Conservation (phyloP, 345 rosid genomes). For the Eucalyptus brandiana region DNA sequence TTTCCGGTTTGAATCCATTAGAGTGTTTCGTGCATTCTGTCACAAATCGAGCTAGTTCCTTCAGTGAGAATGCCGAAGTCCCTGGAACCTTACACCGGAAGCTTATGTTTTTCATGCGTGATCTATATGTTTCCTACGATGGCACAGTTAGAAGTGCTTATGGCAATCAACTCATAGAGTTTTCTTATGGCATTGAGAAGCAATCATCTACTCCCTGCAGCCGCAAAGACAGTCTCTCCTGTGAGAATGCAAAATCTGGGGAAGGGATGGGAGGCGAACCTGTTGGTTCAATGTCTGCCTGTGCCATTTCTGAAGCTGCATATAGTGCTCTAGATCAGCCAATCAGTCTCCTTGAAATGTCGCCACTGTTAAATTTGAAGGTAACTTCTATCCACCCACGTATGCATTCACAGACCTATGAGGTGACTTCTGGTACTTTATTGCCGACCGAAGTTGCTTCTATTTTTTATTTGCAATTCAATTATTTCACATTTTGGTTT, state of each 20-base stretch:
- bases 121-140: slow-evolving; percentile 59
- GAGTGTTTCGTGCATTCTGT: slow-evolving; percentile 88
- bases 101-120: slow-evolving; percentile 87
- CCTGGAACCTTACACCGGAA: slow-evolving; percentile 81
- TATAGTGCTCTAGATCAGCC: slow-evolving; percentile 97
- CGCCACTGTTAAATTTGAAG: slow-evolving; percentile 67
- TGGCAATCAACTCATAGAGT: slow-evolving; percentile 74
- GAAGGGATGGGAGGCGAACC: slow-evolving; percentile 52
- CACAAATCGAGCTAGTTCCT: slow-evolving; percentile 70
- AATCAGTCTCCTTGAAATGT: slow-evolving; percentile 70
- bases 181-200: slow-evolving; percentile 34
- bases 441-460: neutral
- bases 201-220: neutral
- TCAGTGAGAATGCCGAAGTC: slow-evolving; percentile 90
- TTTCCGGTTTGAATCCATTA: slow-evolving; percentile 67
- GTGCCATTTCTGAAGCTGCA: slow-evolving; percentile 89
- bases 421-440: neutral
- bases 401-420: neutral
- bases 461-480: neutral
- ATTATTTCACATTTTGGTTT: neutral
- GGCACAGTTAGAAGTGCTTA: slow-evolving; percentile 81
- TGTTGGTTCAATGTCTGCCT: slow-evolving; percentile 76
- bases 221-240: neutral
- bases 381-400: slow-evolving; percentile 6
- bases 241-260: neutral